Base-by-base conservation (phyloP, 257 asterid genomes). In the Craterostigma plantagineum region DNA sequence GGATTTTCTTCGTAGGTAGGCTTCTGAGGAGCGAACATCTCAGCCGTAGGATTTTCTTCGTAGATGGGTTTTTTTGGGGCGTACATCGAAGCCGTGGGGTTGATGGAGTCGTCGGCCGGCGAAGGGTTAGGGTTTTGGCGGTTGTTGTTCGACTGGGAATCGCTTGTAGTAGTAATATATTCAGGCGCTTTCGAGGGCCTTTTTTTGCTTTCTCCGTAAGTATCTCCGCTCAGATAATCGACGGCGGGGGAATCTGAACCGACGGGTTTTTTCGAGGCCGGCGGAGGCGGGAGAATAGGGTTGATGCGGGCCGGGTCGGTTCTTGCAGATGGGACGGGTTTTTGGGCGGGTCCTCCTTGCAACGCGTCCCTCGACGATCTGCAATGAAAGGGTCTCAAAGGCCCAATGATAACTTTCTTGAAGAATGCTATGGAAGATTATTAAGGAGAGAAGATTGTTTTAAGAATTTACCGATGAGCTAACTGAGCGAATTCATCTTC, bases 161-260 rank as follows among this genome's bases (percentile, higher is more conserved):
- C n/a, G n/a, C n/a, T n/a, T n/a, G n/a, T n/a, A n/a, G n/a, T n/a
- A n/a, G n/a, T n/a, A n/a, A n/a, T n/a, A 35, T 83, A 41, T 49
- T 61, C 63, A 10, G 76, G 53, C 57, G 64, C 45, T 61, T 57
- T 59, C 15, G 65, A 53, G 56, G 92, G 49, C 45, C 66, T 65
- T 55, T 70, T 62, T 10, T 77, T 50, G n/a, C n/a, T n/a, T n/a
- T n/a, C n/a, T 55, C 71, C 78, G 23, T 77, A 81, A 33, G 42
- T 12, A 42, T 81, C 97, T 5, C 97, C 97, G 56, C 97, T 86
- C 54, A 86, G 87, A 63, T 71, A 81, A 68, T 86, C 97, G 30
- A 71, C 68, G 63, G 17, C 43, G 54, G 58, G 61, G 15, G 76
- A 57, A 23, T 78, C 83, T 0, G 81, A 17, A 55, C 61, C 38